Percentiles rank a stretch among this genome's conserved stretches.
Evolutionary conservation across 768 basidiomycete genomes (phyloP).

Genomic region (Tremella fuciformis): DNA sequence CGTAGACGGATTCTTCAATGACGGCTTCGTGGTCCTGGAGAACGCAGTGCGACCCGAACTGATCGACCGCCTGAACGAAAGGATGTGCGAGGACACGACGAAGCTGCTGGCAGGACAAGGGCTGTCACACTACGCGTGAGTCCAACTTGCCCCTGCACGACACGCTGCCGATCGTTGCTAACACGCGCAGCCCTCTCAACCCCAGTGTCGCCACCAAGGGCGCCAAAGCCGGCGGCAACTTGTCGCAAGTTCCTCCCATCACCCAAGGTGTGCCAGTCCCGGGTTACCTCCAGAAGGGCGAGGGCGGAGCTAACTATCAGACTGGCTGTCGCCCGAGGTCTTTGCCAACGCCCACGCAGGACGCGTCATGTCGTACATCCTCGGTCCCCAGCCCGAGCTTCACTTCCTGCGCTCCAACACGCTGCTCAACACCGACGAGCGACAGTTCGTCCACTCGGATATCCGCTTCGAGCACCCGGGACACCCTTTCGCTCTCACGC

Average conservation of each 20-base stretch:
- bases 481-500: constrained; percentile 13
- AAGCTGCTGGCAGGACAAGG: constrained; percentile 8
- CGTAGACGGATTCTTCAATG: constrained; percentile 1
- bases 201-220: constrained; percentile 1
- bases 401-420: constrained; percentile 18
- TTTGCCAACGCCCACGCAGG: constrained; percentile 12
- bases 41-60: constrained; percentile 8
- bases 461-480: constrained; percentile 12
- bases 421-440: constrained; percentile 7
- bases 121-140: constrained; percentile 1
- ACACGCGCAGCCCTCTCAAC: constrained; percentile 2
- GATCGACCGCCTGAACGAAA: constrained; percentile 12
- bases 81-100: constrained; percentile 10
- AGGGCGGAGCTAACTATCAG: background rate
- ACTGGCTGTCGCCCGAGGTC: constrained; percentile 11
- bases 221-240: constrained; percentile 8
- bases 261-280: constrained; percentile 4
- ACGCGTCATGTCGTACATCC: constrained; percentile 10
- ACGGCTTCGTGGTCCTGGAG: constrained; percentile 12
- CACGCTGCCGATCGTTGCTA: background rate
- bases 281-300: background rate
- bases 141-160: background rate
- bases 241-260: constrained; percentile 15
- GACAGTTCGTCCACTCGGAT: constrained; percentile 12
- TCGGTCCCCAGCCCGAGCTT: constrained; percentile 14